These are phyloP conservation scores for Sporothrix curviconia DNA, from an alignment of 2,329 filamentous ascomycete species.

Conservation along the genomic window DNA sequence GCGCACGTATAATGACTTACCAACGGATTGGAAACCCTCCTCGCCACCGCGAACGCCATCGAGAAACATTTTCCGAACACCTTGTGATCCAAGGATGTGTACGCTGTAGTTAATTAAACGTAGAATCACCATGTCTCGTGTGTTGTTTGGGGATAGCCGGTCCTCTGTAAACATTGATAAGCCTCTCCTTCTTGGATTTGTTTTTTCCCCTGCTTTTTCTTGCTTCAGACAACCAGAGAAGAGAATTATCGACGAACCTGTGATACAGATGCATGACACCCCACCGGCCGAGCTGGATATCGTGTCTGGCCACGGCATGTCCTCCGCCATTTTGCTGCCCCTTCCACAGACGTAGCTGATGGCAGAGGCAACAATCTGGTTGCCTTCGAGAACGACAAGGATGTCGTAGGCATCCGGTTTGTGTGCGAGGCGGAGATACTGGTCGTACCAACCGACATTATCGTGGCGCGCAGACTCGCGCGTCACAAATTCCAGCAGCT, in stretches of 20 bases:
- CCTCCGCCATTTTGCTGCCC: conserved; percentile 40
- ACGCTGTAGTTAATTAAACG: conserved; percentile 49
- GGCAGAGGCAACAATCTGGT: conserved; percentile 45
- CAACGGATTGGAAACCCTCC: conserved; percentile 44
- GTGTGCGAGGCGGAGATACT: conserved; percentile 47
- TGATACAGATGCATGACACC: conserved; percentile 54
- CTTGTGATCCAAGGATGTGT: conserved; percentile 38
- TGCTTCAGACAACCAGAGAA: not conserved
- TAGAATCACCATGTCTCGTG: conserved; percentile 44
- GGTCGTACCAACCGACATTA: conserved; percentile 53
- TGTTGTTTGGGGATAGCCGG: conserved; percentile 36
- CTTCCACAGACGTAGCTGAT: conserved; percentile 46
- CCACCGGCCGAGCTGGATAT: conserved; percentile 49
- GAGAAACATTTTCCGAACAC: conserved; percentile 49
- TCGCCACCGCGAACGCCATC: conserved; percentile 48
- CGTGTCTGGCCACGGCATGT: conserved; percentile 49
- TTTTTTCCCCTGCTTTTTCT: not conserved
- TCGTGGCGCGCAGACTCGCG: conserved; percentile 40
- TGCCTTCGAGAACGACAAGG: conserved; percentile 45
- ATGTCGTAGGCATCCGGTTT: conserved; percentile 45
- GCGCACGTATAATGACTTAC: conserved; percentile 30
- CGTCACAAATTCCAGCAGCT: conserved; percentile 45
- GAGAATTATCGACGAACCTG: conserved; percentile 36
- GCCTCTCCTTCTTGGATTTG: not conserved
- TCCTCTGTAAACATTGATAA: conserved; percentile 31